Evolutionary conservation across 2,329 filamentous ascomycete species (phyloP).

Genomic region (Capronia epimyces): DNA sequence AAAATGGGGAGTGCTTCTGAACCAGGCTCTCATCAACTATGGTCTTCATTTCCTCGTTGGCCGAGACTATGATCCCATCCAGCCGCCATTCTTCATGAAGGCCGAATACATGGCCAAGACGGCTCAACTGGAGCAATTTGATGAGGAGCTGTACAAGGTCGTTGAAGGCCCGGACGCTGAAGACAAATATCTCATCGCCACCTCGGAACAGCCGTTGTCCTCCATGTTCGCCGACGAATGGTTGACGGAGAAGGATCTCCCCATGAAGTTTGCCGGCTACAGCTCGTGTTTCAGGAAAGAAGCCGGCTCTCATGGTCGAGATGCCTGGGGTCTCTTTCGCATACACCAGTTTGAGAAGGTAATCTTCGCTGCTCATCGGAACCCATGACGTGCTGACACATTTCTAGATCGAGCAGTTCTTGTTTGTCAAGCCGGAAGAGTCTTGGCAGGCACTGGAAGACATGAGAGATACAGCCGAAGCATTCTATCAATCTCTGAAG

Average conservation of each 20-base stretch:
- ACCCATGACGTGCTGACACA: slow-evolving; percentile 5
- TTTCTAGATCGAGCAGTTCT: slow-evolving; percentile 66
- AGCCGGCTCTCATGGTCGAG: slow-evolving; percentile 82
- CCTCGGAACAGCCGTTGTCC: slow-evolving; percentile 90
- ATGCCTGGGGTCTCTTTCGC: slow-evolving; percentile 97
- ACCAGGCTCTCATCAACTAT: slow-evolving; percentile 92
- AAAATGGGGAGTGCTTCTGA: slow-evolving; percentile 83
- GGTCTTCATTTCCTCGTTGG: slow-evolving; percentile 80
- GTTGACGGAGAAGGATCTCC: slow-evolving; percentile 76
- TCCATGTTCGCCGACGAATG: slow-evolving; percentile 91
- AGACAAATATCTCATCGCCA: slow-evolving; percentile 79
- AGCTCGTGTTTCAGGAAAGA: slow-evolving; percentile 95
- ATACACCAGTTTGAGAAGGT: slow-evolving; percentile 97
- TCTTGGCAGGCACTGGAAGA: slow-evolving; percentile 90
- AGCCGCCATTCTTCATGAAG: slow-evolving; percentile 90
- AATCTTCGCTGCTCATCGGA: background rate
- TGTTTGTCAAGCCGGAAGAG: slow-evolving; percentile 76
- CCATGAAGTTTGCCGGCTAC: slow-evolving; percentile 88
- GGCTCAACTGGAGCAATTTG: slow-evolving; percentile 92
- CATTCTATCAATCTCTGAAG: slow-evolving; percentile 86
- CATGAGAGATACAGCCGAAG: slow-evolving; percentile 87
- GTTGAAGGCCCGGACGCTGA: slow-evolving; percentile 74
- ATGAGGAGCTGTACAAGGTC: slow-evolving; percentile 97
- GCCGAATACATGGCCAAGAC: slow-evolving; percentile 97
- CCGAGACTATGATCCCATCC: slow-evolving; percentile 75